Base-by-base conservation (phyloP, 495 filamentous ascomycete genomes). In the Penicillium lagena region DNA sequence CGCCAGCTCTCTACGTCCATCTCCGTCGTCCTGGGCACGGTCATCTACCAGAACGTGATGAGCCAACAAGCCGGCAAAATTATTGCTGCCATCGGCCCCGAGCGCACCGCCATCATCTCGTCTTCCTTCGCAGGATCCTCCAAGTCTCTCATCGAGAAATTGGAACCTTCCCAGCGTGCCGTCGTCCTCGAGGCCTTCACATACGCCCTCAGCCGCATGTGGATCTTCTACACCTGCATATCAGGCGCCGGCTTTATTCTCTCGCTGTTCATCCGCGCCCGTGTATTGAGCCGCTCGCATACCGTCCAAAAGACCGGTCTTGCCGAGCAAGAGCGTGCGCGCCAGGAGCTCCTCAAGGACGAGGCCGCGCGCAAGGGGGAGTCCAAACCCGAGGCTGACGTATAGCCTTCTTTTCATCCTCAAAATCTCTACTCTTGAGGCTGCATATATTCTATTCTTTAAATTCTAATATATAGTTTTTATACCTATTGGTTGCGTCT, bases 261-360 rank as follows among this genome's bases (percentile, higher is more conserved):
- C 1, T 77, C 74, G 30, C 58, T 78, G 7, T 72, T 81, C 12
- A 70, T 89, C 14, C 64, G 67, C 0, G 76, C 72, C 15, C 66
- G 68, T 34, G 75, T 60, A 48, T 62, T 89, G 35, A 84, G 70
- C 56, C 77, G 75, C 54, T 63, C 74, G 14, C 81, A 85, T 43
- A 66, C 77, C 1, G 65, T 82, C 43, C 70, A 77, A 29, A 82
- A 80, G 63, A 85, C 81, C 0, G 83, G 83, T 7, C 58, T 87
- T 38, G 68, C 73, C 10, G 72, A 68, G 37, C 71, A 77, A 43
- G 70, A 78, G 49, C 52, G 58, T 17, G 66, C 65, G 7, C 55
- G 73, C 15, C 48, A 56, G 50, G 72, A 71, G 35, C 53, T 59
- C 28, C 41, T 67, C 8, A 22, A 22, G 22, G 22, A 22, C 6